Percentiles rank a stretch among this genome's conserved stretches.
phyloP scores from a whole-genome alignment of 805 yeast species.

The Cyberlindnera xylosilytica region DNA sequence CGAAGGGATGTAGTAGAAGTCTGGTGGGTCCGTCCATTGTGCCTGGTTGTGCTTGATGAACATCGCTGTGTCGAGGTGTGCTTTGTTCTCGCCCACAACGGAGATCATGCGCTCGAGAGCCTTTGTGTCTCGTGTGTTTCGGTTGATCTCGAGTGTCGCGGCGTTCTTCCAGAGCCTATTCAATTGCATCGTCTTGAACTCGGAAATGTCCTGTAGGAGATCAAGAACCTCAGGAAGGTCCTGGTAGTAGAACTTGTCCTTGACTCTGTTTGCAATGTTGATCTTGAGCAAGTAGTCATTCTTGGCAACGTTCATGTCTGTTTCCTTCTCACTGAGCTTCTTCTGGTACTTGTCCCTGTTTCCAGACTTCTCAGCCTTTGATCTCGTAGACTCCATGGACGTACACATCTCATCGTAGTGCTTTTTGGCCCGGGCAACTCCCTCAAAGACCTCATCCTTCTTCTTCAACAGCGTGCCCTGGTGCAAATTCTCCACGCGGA shows the following conservation, averaged over 20 bases:
- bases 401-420: slow-evolving; percentile 80
- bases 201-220: slow-evolving; percentile 78
- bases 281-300: slow-evolving; percentile 79
- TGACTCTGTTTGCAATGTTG: slow-evolving; percentile 81
- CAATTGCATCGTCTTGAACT: slow-evolving; percentile 65
- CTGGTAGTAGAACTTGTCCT: slow-evolving; percentile 90
- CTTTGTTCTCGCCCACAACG: slow-evolving; percentile 66
- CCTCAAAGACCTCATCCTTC: slow-evolving; percentile 32
- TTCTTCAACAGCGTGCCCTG: slow-evolving; percentile 45
- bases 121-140: slow-evolving; percentile 40
- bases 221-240: slow-evolving; percentile 91
- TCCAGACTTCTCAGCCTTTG: slow-evolving; percentile 62
- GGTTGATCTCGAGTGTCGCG: slow-evolving; percentile 53
- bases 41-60: slow-evolving; percentile 78
- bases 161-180: slow-evolving; percentile 68
- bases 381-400: slow-evolving; percentile 74
- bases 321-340: slow-evolving; percentile 58
- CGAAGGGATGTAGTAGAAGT: slow-evolving; percentile 81
- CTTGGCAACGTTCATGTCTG: slow-evolving; percentile 85
- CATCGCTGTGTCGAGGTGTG: slow-evolving; percentile 81
- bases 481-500: slow-evolving; percentile 55
- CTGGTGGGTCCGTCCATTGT: slow-evolving; percentile 83
- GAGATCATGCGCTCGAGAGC: slow-evolving; percentile 48
- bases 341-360: slow-evolving; percentile 44
- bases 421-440: slow-evolving; percentile 47